Evolutionary conservation across 441 rosid species (phyloP), one percentile per base, ranked within the genome.

Genomic region (Pelargonium citronellum): DNA sequence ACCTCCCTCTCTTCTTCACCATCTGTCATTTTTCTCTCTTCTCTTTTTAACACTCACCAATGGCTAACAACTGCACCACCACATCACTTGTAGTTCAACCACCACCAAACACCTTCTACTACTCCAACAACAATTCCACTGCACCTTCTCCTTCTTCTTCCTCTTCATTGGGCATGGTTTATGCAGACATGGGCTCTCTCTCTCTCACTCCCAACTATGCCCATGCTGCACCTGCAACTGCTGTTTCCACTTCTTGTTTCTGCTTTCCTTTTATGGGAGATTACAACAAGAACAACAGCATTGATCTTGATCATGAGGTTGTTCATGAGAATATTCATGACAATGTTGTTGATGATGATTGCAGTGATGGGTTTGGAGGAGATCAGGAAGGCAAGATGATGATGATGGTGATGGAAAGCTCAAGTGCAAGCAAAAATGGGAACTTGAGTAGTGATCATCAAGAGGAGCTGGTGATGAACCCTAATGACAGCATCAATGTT

Each of bases 171-270:
- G 78, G 76, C 37, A 78, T 80, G 79, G 79, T 77, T 62, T 71
- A 60, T 79, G 79, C 81, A 53, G 87, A 86, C 77, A 84, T 84
- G 86, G 85, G 76, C 64, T 83, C 88, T 69, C 86, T 81, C 46
- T 82, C 88, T 51, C 89, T 86, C 6, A 72, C 74, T 66, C 80
- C 79, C 41, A 79, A 46, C 34, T 79, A 73, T 43, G 7, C 15
- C 64, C 69, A 22, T 53, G 41, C 41, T 37, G 7, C 41, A 3
- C 37, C 37, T 30, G 37, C 37, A 30, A 30, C 37, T 30, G 37
- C 37, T 30, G 37, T 30, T 30, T 30, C 37, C 3, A 30, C 37
- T 30, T 30, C 37, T 30, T 30, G 37, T 3, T 30, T 30, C 37
- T 30, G 37, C 37, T 30, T 30, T 30, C 37, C 37, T 30, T 30